A percentile compares a stretch with the other conserved stretches of the same genome.
Conservation (phyloP, 2,329 filamentous ascomycete species). For the Plectosphaerella sp. region DNA sequence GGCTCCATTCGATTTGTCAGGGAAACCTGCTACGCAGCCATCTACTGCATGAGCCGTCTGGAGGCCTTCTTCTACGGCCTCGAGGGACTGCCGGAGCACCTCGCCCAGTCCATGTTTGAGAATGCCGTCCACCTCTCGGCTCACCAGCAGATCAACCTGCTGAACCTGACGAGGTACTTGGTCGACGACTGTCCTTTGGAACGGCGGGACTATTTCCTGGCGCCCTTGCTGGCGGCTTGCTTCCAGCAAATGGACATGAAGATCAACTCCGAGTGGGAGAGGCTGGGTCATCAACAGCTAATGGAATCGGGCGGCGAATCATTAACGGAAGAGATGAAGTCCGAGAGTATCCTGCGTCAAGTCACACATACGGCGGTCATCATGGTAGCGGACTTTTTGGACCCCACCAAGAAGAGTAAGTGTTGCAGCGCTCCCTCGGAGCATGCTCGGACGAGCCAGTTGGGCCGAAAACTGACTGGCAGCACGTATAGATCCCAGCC, state of each 20-base stretch:
- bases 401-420: slow-evolving; percentile 65
- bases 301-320: slow-evolving; percentile 68
- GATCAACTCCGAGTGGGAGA: slow-evolving; percentile 81
- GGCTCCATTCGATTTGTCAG: slow-evolving; percentile 85
- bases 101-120: slow-evolving; percentile 79
- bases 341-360: slow-evolving; percentile 89
- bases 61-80: slow-evolving; percentile 91
- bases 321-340: slow-evolving; percentile 94
- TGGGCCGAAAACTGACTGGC: background rate
- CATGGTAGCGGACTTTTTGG: slow-evolving; percentile 85
- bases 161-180: slow-evolving; percentile 82
- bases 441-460: background rate
- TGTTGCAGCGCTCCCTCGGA: slow-evolving; percentile 3
- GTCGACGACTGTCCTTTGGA: slow-evolving; percentile 88
- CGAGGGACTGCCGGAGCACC: slow-evolving; percentile 71
- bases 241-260: slow-evolving; percentile 86
- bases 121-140: slow-evolving; percentile 80
- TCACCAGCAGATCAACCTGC: slow-evolving; percentile 89
- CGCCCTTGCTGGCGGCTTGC: slow-evolving; percentile 74
- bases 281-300: slow-evolving; percentile 60
- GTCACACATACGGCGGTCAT: slow-evolving; percentile 89
- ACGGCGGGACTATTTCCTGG: slow-evolving; percentile 74
- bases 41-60: slow-evolving; percentile 88
- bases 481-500: slow-evolving; percentile 22
- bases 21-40: slow-evolving; percentile 89